Evolutionary conservation across 129 eudicot genomes (phyloP).

Genomic region (Escallonia rubra): DNA sequence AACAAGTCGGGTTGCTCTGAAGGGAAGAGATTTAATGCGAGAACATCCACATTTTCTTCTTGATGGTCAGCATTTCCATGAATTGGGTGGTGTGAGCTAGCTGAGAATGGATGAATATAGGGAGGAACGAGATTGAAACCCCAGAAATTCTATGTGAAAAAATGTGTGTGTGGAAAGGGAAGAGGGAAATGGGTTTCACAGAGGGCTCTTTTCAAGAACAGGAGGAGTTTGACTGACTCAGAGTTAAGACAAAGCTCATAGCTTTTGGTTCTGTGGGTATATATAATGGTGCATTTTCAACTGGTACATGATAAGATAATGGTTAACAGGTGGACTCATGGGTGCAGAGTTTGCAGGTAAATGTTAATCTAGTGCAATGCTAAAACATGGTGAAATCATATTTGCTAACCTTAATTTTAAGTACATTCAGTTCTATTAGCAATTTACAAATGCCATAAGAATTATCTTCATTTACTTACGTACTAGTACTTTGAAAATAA

Average conservation of each 20-base stretch:
- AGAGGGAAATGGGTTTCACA: constrained; percentile 11
- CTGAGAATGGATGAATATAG: constrained; percentile 34
- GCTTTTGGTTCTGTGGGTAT: neutral
- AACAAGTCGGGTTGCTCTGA: neutral
- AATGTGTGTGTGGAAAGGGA: constrained; percentile 13
- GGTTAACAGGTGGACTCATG: too few relatives aligned
- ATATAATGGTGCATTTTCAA: too few relatives aligned
- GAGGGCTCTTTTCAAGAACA: constrained; percentile 9
- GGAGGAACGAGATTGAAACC: constrained; percentile 17
- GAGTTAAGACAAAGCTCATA: constrained; percentile 7
- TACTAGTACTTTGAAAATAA: too few relatives aligned
- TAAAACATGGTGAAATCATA: too few relatives aligned
- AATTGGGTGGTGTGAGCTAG: constrained; percentile 8
- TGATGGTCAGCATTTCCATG: constrained; percentile 50
- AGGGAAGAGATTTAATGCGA: constrained; percentile 27
- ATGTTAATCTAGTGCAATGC: too few relatives aligned
- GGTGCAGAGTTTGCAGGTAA: too few relatives aligned
- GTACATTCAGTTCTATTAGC: too few relatives aligned
- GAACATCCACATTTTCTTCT: constrained; percentile 78
- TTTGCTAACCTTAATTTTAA: too few relatives aligned
- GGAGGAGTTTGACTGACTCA: neutral
- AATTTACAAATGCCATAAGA: too few relatives aligned
- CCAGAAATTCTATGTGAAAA: constrained; percentile 11
- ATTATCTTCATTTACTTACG: too few relatives aligned
- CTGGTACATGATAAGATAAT: too few relatives aligned